Evolutionary conservation across 345 rosid species (phyloP).

Genomic region (Conringia planisiliqua): DNA sequence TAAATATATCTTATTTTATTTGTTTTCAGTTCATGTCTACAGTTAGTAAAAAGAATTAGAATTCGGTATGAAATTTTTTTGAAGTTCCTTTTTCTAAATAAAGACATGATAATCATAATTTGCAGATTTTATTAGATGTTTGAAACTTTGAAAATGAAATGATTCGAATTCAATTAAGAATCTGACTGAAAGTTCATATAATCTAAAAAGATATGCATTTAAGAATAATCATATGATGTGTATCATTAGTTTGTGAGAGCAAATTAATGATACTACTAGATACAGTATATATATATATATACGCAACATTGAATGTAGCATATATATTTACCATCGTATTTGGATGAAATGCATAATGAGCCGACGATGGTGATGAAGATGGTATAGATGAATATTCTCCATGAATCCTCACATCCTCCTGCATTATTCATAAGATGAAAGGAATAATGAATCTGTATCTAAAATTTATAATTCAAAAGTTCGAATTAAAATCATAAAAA

Average conservation of each 20-base stretch:
- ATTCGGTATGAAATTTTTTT: neutral
- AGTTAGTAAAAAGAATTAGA: neutral
- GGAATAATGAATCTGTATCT: neutral
- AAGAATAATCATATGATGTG: neutral
- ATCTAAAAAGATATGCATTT: slow-evolving; percentile 18
- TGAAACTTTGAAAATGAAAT: neutral
- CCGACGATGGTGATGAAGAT: slow-evolving; percentile 53
- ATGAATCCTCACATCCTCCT: slow-evolving; percentile 76
- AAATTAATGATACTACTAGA: neutral
- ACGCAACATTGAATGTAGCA: neutral
- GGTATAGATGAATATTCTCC: slow-evolving; percentile 52
- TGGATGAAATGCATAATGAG: slow-evolving; percentile 62
- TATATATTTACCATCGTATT: slow-evolving; percentile 51
- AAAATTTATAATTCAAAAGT: neutral
- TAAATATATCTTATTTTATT: neutral
- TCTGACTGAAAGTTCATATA: slow-evolving; percentile 10
- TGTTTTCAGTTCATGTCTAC: neutral
- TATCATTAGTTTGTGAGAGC: slow-evolving; percentile 6
- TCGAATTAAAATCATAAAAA: neutral
- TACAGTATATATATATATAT: neutral
- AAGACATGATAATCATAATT: neutral
- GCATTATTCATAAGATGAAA: slow-evolving; percentile 29
- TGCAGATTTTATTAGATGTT: neutral
- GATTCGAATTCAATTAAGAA: neutral
- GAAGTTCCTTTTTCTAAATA: too few species aligned